Evolutionary conservation across 768 basidiomycete species (phyloP).

Genomic region (Boletus tylopilopsis): DNA sequence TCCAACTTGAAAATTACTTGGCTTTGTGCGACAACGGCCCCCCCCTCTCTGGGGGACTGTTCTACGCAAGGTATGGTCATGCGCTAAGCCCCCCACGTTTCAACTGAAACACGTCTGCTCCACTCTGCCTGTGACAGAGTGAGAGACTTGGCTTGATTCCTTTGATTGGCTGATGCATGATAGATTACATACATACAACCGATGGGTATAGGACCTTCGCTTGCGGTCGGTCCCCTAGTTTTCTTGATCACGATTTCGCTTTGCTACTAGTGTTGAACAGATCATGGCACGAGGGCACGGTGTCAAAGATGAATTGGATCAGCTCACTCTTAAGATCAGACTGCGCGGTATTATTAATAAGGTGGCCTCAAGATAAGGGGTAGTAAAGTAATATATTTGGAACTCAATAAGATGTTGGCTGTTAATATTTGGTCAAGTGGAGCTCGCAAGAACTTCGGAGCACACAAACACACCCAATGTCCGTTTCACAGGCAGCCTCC

Average conservation of each 20-base stretch:
- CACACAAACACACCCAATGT: not conserved
- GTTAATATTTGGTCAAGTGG: conserved; percentile 14
- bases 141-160: not conserved
- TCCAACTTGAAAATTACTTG: too few species aligned
- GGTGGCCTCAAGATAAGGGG: too few species aligned
- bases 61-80: not conserved
- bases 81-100: conserved; percentile 3
- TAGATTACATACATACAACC: not conserved
- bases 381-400: conserved; percentile 1
- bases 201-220: not conserved
- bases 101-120: conserved; percentile 22
- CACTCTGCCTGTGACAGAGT: conserved; percentile 15
- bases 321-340: too few species aligned
- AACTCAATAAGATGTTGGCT: not conserved
- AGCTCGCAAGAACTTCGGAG: conserved; percentile 1
- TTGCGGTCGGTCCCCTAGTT: not conserved
- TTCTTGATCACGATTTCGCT: not conserved
- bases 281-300: too few species aligned
- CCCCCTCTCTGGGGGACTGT: too few species aligned
- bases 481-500: conserved; percentile 2
- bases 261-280: too few species aligned
- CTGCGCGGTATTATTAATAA: not conserved
- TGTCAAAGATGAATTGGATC: not conserved
- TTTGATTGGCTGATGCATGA: conserved; percentile 8
- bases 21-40: too few species aligned